Evolutionary conservation across 1,139 yeast genomes (phyloP), one percentile per base, ranked within the genome.

Genomic region (Taiozyma onychis): DNA sequence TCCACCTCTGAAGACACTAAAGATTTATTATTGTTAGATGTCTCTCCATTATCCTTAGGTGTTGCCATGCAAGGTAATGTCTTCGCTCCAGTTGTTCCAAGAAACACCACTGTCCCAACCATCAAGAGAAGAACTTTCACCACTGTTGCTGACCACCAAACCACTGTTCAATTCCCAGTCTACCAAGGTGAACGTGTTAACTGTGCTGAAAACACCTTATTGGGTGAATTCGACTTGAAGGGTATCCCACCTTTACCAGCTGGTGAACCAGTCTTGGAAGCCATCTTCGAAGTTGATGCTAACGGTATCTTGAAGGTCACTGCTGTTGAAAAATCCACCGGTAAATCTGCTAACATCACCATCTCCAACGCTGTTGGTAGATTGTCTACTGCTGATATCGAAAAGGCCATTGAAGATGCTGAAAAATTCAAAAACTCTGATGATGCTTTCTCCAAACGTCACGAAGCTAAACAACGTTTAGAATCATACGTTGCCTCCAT

Each of bases 121-220:
- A 88, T 91, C 78, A 93, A 93, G 90, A 88, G 97, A 81, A 88
- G 97, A 84, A 93, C 98, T 69, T 93, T 93, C 95, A 91, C 99
- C 78, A 93, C 99, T 70, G 97, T 88, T 72, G 97, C 88, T 72
- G 99, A 93, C 85, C 93, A 89, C 85, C 99, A 93, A 81, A 91
- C 98, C 74, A 89, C 97, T 67, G 99, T 93, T 66, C 96, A 89
- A 76, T 91, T 93, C 97, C 99, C 97, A 77, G 98, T 93, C 61
- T 93, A 91, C 91, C 98, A 93, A 80, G 99, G 99, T 86, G 99
- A 93, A 82, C 96, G 99, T 84, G 97, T 90, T 72, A 93, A 91
- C 96, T 91, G 98, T 84, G 74, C 89, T 66, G 98, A 93, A 81
- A 93, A 93, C 95, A 90, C 97, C 72, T 85, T 91, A 73, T 88